These are phyloP conservation scores for Daldinia eschscholtzii DNA, from an alignment of 2,329 filamentous ascomycete genomes.

Conservation along the genomic window DNA sequence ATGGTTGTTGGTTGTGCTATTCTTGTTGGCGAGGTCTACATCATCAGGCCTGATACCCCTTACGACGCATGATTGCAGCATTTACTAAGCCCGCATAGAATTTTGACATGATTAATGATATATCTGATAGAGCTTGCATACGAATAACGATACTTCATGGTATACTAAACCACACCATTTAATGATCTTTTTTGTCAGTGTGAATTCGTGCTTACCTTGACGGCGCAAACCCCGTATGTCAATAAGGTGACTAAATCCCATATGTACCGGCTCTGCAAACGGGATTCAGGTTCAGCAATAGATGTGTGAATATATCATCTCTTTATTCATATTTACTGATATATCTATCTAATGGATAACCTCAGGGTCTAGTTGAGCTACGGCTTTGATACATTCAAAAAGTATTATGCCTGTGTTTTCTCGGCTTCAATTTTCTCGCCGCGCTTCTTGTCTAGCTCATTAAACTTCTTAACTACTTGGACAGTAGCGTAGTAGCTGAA, in stretches of 20 bases:
- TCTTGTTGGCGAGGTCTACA: constrained; percentile 68
- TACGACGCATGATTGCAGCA: constrained; percentile 24
- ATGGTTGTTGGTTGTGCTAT: constrained; percentile 70
- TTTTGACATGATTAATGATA: constrained; percentile 4
- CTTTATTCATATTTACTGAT: not conserved
- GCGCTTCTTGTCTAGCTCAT: constrained; percentile 46
- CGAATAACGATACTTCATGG: constrained; percentile 6
- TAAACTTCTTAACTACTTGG: constrained; percentile 57
- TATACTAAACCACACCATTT: not conserved
- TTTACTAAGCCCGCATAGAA: not conserved
- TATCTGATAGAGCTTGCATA: constrained; percentile 7
- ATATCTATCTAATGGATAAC: not conserved
- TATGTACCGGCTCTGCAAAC: not conserved
- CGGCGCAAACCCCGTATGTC: not conserved
- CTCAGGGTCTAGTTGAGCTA: not conserved
- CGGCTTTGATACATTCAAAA: not conserved
- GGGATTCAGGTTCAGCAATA: not conserved
- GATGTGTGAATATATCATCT: too few species aligned
- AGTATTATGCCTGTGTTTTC: not conserved
- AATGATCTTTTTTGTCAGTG: not conserved
- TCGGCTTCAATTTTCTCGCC: not conserved
- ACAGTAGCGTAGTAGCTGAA: constrained; percentile 61
- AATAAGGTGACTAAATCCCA: not conserved
- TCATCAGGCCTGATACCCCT: constrained; percentile 55
- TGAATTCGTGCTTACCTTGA: not conserved